Evolutionary conservation across 208 protist genomes (phyloP).

Genomic region (Leishmania martiniquensis): DNA sequence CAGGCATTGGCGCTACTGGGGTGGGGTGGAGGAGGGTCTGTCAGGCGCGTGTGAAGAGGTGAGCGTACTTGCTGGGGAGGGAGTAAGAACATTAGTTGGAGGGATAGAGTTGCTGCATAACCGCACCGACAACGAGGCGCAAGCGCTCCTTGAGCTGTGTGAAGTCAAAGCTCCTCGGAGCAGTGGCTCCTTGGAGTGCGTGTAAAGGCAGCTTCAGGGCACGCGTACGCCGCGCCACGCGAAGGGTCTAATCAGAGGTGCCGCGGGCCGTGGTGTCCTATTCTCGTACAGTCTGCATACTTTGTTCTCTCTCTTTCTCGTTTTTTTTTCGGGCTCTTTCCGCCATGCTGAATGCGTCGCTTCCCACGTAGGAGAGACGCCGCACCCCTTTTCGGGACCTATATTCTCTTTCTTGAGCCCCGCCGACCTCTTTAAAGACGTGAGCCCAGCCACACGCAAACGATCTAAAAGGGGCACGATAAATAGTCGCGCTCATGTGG

Average conservation of each 20-base stretch:
- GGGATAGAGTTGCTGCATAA: background rate
- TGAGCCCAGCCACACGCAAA: background rate
- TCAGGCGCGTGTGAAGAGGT: background rate
- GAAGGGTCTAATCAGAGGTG: background rate
- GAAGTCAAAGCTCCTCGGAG: background rate
- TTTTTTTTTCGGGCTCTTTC: conserved; percentile 12
- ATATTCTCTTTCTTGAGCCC: background rate
- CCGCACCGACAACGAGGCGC: background rate
- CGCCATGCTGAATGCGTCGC: background rate
- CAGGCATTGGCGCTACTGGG: background rate
- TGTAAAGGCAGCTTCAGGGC: background rate
- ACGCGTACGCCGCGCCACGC: background rate
- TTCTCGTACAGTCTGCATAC: background rate
- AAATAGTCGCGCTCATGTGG: conserved; percentile 38
- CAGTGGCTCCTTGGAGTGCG: background rate
- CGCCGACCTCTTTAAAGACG: background rate
- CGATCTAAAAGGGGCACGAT: background rate
- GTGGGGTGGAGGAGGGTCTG: no score
- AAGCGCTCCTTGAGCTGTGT: background rate
- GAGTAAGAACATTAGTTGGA: no score
- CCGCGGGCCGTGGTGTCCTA: background rate
- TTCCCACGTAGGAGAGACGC: background rate
- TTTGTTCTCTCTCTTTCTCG: background rate
- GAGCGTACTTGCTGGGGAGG: background rate
- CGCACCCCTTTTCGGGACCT: background rate